Base-by-base conservation (phyloP, 257 asterid species). In the Linderniella brevidens region DNA sequence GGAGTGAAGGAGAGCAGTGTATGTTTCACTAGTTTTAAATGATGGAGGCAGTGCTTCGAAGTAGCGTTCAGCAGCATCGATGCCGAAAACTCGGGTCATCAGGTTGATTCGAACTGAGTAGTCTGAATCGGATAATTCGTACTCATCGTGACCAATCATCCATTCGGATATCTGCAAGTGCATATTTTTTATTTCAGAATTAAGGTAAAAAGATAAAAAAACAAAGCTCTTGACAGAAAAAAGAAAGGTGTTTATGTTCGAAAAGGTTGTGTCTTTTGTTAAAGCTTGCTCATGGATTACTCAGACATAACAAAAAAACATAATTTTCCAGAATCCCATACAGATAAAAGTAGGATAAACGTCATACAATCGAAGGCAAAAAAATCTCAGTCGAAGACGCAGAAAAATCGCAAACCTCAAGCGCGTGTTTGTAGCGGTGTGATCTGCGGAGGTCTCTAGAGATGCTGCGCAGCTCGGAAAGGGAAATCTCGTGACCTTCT, bases 1-100 rank as follows among this genome's bases (percentile, higher is more conserved):
- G 5, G 80, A 80, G 59, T 88, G 98, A 50, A 88, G 94, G 56
- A 88, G 93, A 55, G 95, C 93, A 17, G 98, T 88, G 69, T 75
- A 84, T 18, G 95, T 81, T 63, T 80, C 93, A 9, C 60, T 63
- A n/a, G 98, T 76, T 72, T 80, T 84, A 15, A 62, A 73, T 5
- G 68, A 38, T 38, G 77, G 53, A 19, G 92, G 95, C 17, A 88
- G 75, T 35, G 54, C 82, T 59, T 79, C 92, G 41, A 88, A 88
- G 68, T 84, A 88, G 59, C 94, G 82, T 42, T 88, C 95, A 19
- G 98, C 94, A 56, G 92, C 81, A 58, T 84, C 84, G 41, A 84
- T 72, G 57, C 95, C 95, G n/a, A 88, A 88, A 49, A 84, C 93
- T 60, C 75, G 84, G 61, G 83, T 62, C 92, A 88, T 80, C 58